Evolutionary conservation across 2,329 filamentous ascomycete genomes (phyloP), one percentile per base, ranked within the genome.

Genomic region (Clarireedia hainanense): DNA sequence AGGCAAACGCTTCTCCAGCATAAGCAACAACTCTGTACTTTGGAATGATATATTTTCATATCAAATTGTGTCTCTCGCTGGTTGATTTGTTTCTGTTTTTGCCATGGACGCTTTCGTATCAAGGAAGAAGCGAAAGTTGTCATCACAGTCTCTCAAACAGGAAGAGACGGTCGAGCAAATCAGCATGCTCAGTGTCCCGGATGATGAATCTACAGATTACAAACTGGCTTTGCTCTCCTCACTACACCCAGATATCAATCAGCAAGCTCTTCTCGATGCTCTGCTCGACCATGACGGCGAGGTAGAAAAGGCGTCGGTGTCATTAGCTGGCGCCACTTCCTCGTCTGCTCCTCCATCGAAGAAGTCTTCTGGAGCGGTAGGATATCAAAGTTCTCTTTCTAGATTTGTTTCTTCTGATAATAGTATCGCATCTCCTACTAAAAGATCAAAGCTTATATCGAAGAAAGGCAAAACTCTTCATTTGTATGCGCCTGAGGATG

Each of bases 181-280:
- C 5, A 69, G 71, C 17, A 39, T 45, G 10, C 50, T 62, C 6
- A 60, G 37, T 52, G 54, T 55, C 15, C 45, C 55, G 6, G 67
- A 70, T 15, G 83, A 91, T 15, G 88, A 95, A 47, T 85, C 88
- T 1, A 99, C 94, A 0, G 94, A 97, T 60, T 76, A 95, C 64
- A 97, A 96, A 67, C 74, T 99, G 14, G 91, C 91, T 1, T 75
- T 95, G 1, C 74, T 99, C 3, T 80, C 86, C 2, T 97, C 94
- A 0, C 73, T 96, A 0, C 80, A 91, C 61, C 83, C 88, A 0
- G 68, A 75, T 0, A 61, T 84, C 4, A 77, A 83, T 6, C 83
- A 88, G 47, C 81, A 85, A 37, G 75, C 78, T 0, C 75, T 96
- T 0, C 78, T 99, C 0, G 92, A 97, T 61, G 74, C 90, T 5